A percentile compares a stretch with the other conserved stretches of the same genome.
These are phyloP conservation scores for Flaveria floridana DNA, from an alignment of 140 eudicot species.

Conservation along the genomic window DNA sequence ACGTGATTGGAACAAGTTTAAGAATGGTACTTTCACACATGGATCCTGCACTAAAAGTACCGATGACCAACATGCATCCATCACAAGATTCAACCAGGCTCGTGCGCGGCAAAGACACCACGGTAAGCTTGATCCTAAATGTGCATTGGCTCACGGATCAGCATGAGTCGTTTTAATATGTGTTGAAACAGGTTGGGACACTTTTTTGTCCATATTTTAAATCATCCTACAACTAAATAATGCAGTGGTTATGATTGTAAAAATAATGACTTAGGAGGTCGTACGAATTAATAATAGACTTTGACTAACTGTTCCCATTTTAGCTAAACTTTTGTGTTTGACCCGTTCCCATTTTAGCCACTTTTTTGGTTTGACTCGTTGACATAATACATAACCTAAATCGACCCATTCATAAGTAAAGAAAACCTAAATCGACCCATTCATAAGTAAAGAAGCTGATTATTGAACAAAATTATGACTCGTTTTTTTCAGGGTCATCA, in stretches of 20 bases:
- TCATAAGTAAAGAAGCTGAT: not conserved
- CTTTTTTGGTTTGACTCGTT: not conserved
- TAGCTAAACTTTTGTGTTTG: not conserved
- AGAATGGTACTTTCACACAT: constrained; percentile 44
- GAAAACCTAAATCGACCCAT: not conserved
- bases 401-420: not conserved
- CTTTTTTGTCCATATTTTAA: not conserved
- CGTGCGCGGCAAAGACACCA: constrained; percentile 29
- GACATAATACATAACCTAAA: not conserved
- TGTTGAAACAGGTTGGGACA: not conserved
- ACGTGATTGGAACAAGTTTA: constrained; percentile 32
- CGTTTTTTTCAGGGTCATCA: constrained; percentile 43
- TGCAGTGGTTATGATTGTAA: not conserved
- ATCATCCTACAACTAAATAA: not conserved
- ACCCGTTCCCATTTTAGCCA: not conserved
- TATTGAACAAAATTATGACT: constrained; percentile 12
- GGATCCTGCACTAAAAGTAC: constrained; percentile 33
- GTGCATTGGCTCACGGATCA: not conserved
- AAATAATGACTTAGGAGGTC: not conserved
- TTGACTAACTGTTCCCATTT: not conserved
- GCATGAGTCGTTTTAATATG: not conserved
- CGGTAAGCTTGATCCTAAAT: constrained; percentile 30
- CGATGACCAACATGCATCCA: constrained; percentile 45
- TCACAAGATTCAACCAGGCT: constrained; percentile 36
- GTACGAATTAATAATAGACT: not conserved